These are phyloP conservation scores for Populus tremula DNA, from an alignment of 345 rosid species.

Conservation along the genomic window DNA sequence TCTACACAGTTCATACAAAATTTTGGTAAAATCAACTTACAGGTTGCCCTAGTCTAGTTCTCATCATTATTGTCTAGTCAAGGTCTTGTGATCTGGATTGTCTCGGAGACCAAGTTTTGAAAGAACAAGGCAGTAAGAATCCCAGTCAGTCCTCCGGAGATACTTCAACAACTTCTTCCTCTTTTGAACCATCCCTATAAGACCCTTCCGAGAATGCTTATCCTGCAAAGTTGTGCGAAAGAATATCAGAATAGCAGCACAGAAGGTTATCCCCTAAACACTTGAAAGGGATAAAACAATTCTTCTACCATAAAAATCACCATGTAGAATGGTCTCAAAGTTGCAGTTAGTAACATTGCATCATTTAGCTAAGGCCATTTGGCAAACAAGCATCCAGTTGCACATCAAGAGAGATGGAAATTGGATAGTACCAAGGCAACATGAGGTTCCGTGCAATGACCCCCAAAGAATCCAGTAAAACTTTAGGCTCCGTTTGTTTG, in stretches of 20 bases:
- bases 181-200: constrained; percentile 72
- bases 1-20: not conserved
- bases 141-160: constrained; percentile 89
- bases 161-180: constrained; percentile 79
- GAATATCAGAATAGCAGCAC: not conserved
- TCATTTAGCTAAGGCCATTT: not conserved
- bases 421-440: no score
- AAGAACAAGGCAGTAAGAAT: constrained; percentile 70
- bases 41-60: not conserved
- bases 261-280: not conserved
- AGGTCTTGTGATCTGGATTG: constrained; percentile 61
- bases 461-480: no score
- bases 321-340: not conserved
- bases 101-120: constrained; percentile 83
- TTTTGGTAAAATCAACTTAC: not conserved
- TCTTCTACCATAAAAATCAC: not conserved
- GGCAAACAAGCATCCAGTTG: not conserved
- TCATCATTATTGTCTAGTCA: not conserved
- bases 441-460: no score
- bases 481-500: no score
- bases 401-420: no score
- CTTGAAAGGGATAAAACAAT: no score
- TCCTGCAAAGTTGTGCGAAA: constrained; percentile 39
- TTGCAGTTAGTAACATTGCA: not conserved
- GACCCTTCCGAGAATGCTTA: constrained; percentile 86